phyloP scores from a whole-genome alignment of 106 monocot genomes.

The Dendrobium chrysotoxum region DNA sequence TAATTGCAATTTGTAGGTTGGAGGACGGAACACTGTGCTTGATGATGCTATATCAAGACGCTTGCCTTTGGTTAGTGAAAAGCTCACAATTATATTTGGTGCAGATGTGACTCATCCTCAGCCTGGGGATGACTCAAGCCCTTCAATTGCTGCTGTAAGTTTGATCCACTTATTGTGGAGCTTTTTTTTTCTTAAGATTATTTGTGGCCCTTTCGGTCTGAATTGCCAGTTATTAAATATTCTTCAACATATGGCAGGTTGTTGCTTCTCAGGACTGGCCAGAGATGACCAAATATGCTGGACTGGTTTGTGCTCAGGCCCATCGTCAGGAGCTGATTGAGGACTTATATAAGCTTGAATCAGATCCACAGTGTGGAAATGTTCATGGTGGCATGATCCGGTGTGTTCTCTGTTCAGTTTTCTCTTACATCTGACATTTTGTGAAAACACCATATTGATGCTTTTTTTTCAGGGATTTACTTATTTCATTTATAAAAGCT shows the following conservation, averaged over 20 bases:
- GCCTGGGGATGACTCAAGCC: constrained; percentile 45
- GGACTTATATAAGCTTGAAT: constrained; percentile 34
- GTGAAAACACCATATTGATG: not conserved
- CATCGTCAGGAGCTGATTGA: constrained; percentile 38
- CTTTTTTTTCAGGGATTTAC: constrained; percentile 47
- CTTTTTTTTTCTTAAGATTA: not conserved
- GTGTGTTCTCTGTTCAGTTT: constrained; percentile 8
- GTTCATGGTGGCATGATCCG: constrained; percentile 48
- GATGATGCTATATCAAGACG: constrained; percentile 27
- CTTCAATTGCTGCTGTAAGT: constrained; percentile 67
- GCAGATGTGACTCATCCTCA: constrained; percentile 73
- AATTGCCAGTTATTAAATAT: not conserved
- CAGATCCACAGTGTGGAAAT: constrained; percentile 34
- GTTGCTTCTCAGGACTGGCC: constrained; percentile 64
- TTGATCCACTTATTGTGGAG: not conserved
- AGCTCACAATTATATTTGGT: constrained; percentile 67
- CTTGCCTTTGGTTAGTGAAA: constrained; percentile 35
- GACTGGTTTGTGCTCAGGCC: constrained; percentile 28
- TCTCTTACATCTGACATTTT: not conserved
- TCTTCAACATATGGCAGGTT: constrained; percentile 16
- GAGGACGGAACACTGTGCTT: constrained; percentile 56
- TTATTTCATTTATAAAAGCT: constrained; percentile 49
- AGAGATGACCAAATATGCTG: constrained; percentile 52
- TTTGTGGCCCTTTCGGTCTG: constrained; percentile 2
- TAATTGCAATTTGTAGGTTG: constrained; percentile 27